phyloP scores from a whole-genome alignment of 108 stramenopile genomes.

The Cyclotella kingstonii region DNA sequence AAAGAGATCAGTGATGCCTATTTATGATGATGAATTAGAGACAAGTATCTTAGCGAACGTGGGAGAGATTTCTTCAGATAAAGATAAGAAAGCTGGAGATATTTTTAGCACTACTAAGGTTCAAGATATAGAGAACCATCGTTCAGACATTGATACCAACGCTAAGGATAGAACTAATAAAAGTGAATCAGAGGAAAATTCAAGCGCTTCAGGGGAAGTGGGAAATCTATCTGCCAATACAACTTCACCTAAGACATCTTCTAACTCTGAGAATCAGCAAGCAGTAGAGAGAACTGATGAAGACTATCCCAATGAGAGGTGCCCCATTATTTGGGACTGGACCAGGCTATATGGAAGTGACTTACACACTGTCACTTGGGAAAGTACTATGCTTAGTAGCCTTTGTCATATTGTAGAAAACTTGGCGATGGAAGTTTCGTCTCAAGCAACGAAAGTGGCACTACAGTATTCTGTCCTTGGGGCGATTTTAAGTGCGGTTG shows the following conservation, averaged over 20 bases:
- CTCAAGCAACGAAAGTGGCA: slow-evolving; percentile 50
- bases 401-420: slow-evolving; percentile 54
- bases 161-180: no score
- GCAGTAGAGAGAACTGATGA: slow-evolving; percentile 6
- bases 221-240: no score
- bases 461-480: slow-evolving; percentile 54
- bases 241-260: neutral
- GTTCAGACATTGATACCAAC: no score
- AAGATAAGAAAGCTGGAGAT: neutral
- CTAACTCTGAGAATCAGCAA: slow-evolving; percentile 3
- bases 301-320: slow-evolving; percentile 17
- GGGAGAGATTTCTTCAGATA: slow-evolving; percentile 7
- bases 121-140: no score
- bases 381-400: slow-evolving; percentile 47
- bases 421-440: slow-evolving; percentile 46
- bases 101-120: no score
- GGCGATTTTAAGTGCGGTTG: slow-evolving; percentile 54
- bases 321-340: slow-evolving; percentile 64
- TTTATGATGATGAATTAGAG: slow-evolving; percentile 8
- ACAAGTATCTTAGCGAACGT: slow-evolving; percentile 19
- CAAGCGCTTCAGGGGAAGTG: no score
- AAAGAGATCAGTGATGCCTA: neutral
- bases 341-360: slow-evolving; percentile 52
- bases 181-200: no score
- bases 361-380: slow-evolving; percentile 67